These are phyloP conservation scores for Dendrobium nobile DNA, from an alignment of 106 monocot species.

Conservation along the genomic window DNA sequence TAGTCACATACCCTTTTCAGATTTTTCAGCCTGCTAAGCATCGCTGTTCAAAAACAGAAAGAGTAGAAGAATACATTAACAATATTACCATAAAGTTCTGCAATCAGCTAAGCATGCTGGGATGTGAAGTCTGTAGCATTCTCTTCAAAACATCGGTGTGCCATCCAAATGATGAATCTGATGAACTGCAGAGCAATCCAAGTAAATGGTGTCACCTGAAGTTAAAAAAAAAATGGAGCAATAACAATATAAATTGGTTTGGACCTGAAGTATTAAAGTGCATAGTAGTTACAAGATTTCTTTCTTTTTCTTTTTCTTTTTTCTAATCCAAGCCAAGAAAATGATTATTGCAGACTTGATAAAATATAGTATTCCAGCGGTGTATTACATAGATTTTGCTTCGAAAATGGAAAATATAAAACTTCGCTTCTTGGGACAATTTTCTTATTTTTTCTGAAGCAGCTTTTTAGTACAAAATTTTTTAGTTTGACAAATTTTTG, in stretches of 20 bases:
- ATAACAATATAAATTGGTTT: neutral
- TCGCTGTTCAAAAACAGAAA: neutral
- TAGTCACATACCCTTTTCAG: neutral
- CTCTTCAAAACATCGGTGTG: slow-evolving; percentile 64
- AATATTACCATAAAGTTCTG: neutral
- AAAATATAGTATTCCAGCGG: neutral
- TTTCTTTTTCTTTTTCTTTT: too few relatives aligned
- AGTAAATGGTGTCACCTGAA: slow-evolving; percentile 33
- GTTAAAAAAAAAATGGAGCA: neutral
- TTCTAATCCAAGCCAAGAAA: neutral
- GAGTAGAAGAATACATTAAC: neutral
- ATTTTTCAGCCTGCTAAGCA: neutral
- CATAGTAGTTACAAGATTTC: too few relatives aligned
- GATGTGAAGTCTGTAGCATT: slow-evolving; percentile 93
- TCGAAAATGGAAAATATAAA: too few relatives aligned
- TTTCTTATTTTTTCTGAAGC: too few relatives aligned
- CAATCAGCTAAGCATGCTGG: slow-evolving; percentile 66
- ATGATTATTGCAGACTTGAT: neutral
- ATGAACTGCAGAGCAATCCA: slow-evolving; percentile 47
- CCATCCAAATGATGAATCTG: slow-evolving; percentile 83
- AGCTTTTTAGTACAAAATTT: too few relatives aligned
- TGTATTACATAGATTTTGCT: neutral
- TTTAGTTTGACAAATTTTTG: too few relatives aligned
- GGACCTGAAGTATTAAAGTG: too few relatives aligned
- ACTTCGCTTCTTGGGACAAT: too few relatives aligned